Evolutionary conservation across 306 rosid genomes (phyloP).

Genomic region (Adenanthera pavonina): DNA sequence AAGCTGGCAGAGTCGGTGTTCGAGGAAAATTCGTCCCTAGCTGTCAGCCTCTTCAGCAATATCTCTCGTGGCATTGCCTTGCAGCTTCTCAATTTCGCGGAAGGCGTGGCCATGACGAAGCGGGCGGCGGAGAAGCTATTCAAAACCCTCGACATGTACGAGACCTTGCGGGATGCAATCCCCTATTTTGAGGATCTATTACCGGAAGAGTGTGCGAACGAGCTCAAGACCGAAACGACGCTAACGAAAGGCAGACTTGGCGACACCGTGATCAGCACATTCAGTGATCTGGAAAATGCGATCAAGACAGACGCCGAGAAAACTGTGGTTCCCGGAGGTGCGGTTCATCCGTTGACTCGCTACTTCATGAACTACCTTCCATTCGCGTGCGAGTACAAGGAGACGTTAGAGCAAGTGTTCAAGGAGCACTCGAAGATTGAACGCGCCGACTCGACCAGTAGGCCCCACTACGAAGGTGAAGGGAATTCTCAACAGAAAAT

Average conservation of each 20-base stretch:
- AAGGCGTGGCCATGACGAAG: slow-evolving; percentile 62
- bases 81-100: slow-evolving; percentile 63
- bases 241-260: slow-evolving; percentile 53
- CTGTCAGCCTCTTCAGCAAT: slow-evolving; percentile 48
- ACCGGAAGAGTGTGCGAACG: slow-evolving; percentile 44
- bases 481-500: not conserved
- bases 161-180: slow-evolving; percentile 52
- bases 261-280: slow-evolving; percentile 44
- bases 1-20: slow-evolving; percentile 48
- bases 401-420: slow-evolving; percentile 54
- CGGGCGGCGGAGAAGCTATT: slow-evolving; percentile 68
- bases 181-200: slow-evolving; percentile 39
- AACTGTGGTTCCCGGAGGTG: slow-evolving; percentile 54
- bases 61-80: slow-evolving; percentile 52
- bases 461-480: slow-evolving; percentile 30
- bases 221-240: slow-evolving; percentile 48
- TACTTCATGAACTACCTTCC: slow-evolving; percentile 57
- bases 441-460: slow-evolving; percentile 51
- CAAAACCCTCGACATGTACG: slow-evolving; percentile 70
- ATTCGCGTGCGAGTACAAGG: slow-evolving; percentile 50
- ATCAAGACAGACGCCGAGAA: slow-evolving; percentile 44
- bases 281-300: slow-evolving; percentile 49
- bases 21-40: not conserved
- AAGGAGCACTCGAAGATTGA: slow-evolving; percentile 57
- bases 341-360: slow-evolving; percentile 58